Base-by-base conservation (phyloP, 1,284 basidiomycete species). In the Earliella scabrosa region DNA sequence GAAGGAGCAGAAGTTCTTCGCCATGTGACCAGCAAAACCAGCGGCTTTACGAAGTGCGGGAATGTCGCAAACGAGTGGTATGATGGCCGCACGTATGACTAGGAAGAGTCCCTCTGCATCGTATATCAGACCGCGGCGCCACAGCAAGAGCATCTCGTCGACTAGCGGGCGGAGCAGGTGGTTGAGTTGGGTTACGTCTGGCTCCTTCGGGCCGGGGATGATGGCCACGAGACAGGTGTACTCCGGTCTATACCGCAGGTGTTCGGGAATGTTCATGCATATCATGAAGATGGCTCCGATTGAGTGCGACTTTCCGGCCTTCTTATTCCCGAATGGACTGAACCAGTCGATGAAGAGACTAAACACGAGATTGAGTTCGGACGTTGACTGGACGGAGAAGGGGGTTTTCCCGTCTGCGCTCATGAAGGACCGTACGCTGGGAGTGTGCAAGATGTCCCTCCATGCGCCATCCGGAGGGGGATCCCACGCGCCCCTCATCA, bases 221-320 rank as follows among this genome's bases (percentile, higher is more conserved):
- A 54, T 21, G 8, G 23, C 40, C 13, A 40, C 34, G 2, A 54
- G 32, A 29, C 56, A 67, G 18, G 67, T 59, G 47, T 67, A 63
- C 44, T 68, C 65, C 4, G 48, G 49, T 3, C 34, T 46, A 52
- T 64, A 72, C 63, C 63, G 59, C 8, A 64, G 34, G 13, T 65
- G 34, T 3, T 52, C 52, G 9, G 55, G 59, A 23, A 61, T 45
- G 27, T 58, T 61, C 7, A 57, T 29, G 26, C 55, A 61, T 2
- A 32, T 36, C 2, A 57, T 39, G 18, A 52, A 52, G 16, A 61
- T 50, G 0, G 26, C 59, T 1, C 59, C 54, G 8, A 57, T 35
- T 4, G 50, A 55, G 21, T 59, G 58, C 1, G 58, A 56, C 36
- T 60, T 60, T 3, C 58, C 58, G 1, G 59, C 54, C 32, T 54